Conservation (phyloP, 768 basidiomycete species). For the Xerocomellus chrysenteron region DNA sequence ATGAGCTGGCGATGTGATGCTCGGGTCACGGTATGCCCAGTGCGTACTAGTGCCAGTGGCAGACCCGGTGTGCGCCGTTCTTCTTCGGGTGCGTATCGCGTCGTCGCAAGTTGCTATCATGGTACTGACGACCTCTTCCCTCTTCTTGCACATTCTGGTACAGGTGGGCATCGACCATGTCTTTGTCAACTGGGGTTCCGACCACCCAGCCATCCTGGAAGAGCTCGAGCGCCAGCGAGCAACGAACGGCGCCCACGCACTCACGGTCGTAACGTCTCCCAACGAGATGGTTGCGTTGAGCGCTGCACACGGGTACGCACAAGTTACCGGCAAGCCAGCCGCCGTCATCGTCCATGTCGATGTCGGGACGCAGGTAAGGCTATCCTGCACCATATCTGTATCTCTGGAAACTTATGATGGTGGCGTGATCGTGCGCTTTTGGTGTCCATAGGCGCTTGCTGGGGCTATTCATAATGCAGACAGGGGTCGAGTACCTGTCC, state of each 20-base stretch:
- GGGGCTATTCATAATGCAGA: constrained; percentile 75
- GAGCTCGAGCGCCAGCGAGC: constrained; percentile 59
- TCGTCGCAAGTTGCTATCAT: constrained; percentile 1
- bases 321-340: constrained; percentile 63
- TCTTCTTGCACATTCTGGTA: constrained; percentile 56
- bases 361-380: constrained; percentile 60
- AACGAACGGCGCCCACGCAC: constrained; percentile 35
- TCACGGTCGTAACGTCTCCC: constrained; percentile 64
- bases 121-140: constrained; percentile 59
- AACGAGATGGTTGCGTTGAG: constrained; percentile 78
- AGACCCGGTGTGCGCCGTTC: too few relatives aligned
- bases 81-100: background rate
- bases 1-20: too few relatives aligned
- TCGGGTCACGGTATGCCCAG: too few relatives aligned
- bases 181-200: constrained; percentile 77
- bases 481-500: constrained; percentile 54
- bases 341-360: constrained; percentile 76
- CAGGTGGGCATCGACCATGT: constrained; percentile 63
- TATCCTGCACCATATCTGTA: background rate
- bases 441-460: constrained; percentile 49
- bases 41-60: too few relatives aligned
- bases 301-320: constrained; percentile 70
- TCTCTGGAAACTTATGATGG: background rate
- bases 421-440: background rate
- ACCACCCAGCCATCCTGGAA: constrained; percentile 71